Evolutionary conservation across 1,284 basidiomycete species (phyloP), one percentile per base, ranked within the genome.

Genomic region (Exsudoporus floridanus): DNA sequence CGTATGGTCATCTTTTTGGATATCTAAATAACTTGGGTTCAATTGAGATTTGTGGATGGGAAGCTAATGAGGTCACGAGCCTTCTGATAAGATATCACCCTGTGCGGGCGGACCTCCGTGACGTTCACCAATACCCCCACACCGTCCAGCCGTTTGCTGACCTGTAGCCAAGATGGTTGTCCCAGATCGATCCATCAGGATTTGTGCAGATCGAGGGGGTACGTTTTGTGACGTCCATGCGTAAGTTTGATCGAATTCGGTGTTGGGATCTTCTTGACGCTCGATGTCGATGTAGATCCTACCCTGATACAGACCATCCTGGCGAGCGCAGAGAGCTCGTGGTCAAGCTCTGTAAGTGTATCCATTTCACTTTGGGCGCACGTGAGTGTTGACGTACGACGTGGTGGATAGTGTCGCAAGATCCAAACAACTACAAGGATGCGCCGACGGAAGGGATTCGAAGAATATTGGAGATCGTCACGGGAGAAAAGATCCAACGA

Each of bases 371-470:
- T 18, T 27, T 27, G 19, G 19, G 5, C 21, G 23, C 30, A 25
- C 14, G 13, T 1, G 27, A 12, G 10, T 12, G 18, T 10, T 30
- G 18, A 38, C 41, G 14, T 18, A 43, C 31, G 12, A 28, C 16
- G 30, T 1, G 13, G 2, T 13, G 27, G 34, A 1, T 63, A 92
- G 90, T 95, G 40, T 94, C 92, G 0, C 88, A 92, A 69, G 92
- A 92, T 72, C 84, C 88, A 0, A 75, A 74, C 23, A 96, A 97
- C 69, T 99, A 99, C 72, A 71, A 75, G 5, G 96, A 98, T 74
- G 96, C 96, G 0, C 96, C 96, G 0, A 95, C 92, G 0, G 94
- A 96, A 71, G 96, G 94, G 1, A 93, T 98, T 54, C 78, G 96
- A 7, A 81, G 96, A n/a, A 83, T 98, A 3, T 74, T 98, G 3